phyloP scores from a whole-genome alignment of 352 stramenopile species.

The Globisporangium carolinianum region DNA sequence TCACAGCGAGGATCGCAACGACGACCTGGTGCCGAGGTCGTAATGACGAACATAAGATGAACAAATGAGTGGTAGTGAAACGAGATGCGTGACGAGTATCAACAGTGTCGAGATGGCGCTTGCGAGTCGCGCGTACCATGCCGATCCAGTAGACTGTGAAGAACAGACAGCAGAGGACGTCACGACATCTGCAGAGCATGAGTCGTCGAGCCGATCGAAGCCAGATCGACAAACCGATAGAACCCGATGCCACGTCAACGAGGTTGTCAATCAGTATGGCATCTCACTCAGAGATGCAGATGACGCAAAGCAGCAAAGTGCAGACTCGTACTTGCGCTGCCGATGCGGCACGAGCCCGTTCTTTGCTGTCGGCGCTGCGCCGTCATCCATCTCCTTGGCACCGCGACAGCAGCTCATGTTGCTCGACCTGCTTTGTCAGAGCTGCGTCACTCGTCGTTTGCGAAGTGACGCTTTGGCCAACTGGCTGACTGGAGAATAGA shows the following conservation, averaged over 20 bases:
- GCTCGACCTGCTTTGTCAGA: neutral
- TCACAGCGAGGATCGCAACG: conserved; percentile 52
- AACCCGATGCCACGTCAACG: no score
- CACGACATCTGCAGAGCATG: conserved; percentile 42
- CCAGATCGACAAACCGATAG: neutral
- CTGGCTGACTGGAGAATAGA: no score
- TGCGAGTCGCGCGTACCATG: conserved; percentile 30
- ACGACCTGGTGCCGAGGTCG: conserved; percentile 11
- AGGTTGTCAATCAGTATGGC: no score
- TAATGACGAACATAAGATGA: neutral
- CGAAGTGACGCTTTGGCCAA: no score
- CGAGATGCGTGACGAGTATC: neutral
- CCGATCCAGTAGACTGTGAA: conserved; percentile 86
- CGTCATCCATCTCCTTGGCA: conserved; percentile 5
- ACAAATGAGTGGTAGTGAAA: neutral
- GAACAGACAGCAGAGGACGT: conserved; percentile 71
- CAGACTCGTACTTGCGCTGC: conserved; percentile 20
- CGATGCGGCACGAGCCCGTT: conserved; percentile 19
- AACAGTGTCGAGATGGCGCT: neutral
- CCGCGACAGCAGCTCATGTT: conserved; percentile 17
- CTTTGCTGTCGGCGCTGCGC: neutral
- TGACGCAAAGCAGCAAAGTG: neutral
- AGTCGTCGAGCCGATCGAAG: neutral
- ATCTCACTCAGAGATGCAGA: no score
- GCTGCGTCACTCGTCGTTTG: no score